These are phyloP conservation scores for Calonectria naviculata DNA, from an alignment of 2,329 filamentous ascomycete species.

Conservation along the genomic window DNA sequence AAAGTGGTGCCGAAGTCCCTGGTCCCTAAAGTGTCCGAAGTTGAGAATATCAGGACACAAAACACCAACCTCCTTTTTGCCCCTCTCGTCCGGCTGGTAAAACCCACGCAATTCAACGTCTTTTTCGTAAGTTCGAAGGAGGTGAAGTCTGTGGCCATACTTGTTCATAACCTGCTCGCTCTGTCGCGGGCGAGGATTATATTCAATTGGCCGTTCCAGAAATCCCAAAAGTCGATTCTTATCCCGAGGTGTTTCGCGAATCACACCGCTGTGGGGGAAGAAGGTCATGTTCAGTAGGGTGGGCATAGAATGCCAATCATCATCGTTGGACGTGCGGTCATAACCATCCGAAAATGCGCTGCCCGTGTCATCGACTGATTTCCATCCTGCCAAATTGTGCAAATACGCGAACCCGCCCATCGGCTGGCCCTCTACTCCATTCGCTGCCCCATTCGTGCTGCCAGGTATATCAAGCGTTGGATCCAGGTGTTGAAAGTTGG, in stretches of 20 bases:
- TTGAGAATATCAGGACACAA: slow-evolving; percentile 45
- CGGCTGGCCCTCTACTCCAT: background rate
- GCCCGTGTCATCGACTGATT: background rate
- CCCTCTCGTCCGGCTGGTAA: slow-evolving; percentile 30
- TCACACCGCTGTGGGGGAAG: slow-evolving; percentile 46
- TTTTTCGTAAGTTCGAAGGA: slow-evolving; percentile 61
- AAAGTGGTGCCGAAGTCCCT: slow-evolving; percentile 40
- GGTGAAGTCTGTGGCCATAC: slow-evolving; percentile 35
- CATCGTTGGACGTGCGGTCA: background rate
- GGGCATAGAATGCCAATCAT: background rate
- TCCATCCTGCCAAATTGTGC: background rate
- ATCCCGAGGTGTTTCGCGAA: slow-evolving; percentile 28
- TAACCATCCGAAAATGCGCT: background rate
- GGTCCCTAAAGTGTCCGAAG: slow-evolving; percentile 38
- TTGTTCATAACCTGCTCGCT: slow-evolving; percentile 21
- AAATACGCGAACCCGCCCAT: background rate
- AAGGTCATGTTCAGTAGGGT: slow-evolving; percentile 47
- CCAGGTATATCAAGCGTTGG: background rate
- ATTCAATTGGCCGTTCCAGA: slow-evolving; percentile 28
- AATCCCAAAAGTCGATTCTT: slow-evolving; percentile 30
- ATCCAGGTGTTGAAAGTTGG: background rate
- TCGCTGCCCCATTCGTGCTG: background rate
- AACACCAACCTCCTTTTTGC: slow-evolving; percentile 41
- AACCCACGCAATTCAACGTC: slow-evolving; percentile 60
- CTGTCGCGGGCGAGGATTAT: slow-evolving; percentile 24